Conservation (phyloP, 495 filamentous ascomycete genomes). For the Arthonia radiata region DNA sequence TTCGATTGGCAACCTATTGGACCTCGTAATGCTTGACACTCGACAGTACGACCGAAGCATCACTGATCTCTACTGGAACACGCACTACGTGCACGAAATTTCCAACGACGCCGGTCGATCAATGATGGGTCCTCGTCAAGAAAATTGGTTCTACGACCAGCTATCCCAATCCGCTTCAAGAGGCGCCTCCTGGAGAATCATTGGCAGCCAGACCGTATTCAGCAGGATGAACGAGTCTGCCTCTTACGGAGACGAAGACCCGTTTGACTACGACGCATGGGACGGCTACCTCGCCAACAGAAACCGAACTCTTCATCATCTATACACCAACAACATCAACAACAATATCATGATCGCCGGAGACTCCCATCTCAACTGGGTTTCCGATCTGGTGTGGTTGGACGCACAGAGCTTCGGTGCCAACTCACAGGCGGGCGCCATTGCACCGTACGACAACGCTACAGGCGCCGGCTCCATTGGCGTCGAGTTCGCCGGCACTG, state of each 20-base stretch:
- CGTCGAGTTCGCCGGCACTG: constrained; percentile 41
- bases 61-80: constrained; percentile 27
- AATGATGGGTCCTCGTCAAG: constrained; percentile 39
- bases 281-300: constrained; percentile 38
- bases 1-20: constrained; percentile 35
- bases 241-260: constrained; percentile 18
- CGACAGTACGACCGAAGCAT: constrained; percentile 36
- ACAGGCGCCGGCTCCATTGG: constrained; percentile 34
- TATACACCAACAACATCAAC: constrained; percentile 33
- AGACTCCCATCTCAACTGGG: constrained; percentile 34
- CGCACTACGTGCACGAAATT: constrained; percentile 27
- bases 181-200: constrained; percentile 35
- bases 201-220: constrained; percentile 43
- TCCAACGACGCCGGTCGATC: constrained; percentile 30
- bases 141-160: constrained; percentile 41
- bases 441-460: constrained; percentile 29
- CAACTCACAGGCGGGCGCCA: constrained; percentile 25
- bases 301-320: constrained; percentile 31
- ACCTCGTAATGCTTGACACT: constrained; percentile 46
- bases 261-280: constrained; percentile 35
- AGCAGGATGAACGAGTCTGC: constrained; percentile 25
- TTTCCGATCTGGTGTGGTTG: constrained; percentile 37
- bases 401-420: constrained; percentile 28
- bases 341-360: constrained; percentile 46
- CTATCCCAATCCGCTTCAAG: constrained; percentile 25